A percentile compares a stretch with the other conserved stretches of the same genome.
These are phyloP conservation scores for Phlebopus sp. DNA, from an alignment of 1,284 basidiomycete species.

Conservation along the genomic window DNA sequence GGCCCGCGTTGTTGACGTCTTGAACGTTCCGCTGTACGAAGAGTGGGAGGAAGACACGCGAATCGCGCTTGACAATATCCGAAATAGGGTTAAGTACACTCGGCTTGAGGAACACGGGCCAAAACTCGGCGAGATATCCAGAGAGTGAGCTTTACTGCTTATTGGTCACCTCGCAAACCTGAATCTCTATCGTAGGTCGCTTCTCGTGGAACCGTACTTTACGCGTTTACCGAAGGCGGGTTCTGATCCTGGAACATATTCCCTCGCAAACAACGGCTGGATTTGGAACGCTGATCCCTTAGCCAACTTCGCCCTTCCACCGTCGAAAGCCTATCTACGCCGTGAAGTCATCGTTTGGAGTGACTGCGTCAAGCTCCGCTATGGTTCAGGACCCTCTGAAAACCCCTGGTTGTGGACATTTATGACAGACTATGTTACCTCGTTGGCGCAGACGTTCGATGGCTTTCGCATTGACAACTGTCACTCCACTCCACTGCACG, in stretches of 20 bases:
- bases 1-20: slow-evolving; percentile 73
- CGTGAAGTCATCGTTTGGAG: slow-evolving; percentile 97
- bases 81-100: slow-evolving; percentile 76
- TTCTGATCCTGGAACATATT: slow-evolving; percentile 68
- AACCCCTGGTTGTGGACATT: slow-evolving; percentile 96
- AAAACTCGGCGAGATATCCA: slow-evolving; percentile 78
- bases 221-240: slow-evolving; percentile 69
- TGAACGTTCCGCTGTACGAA: slow-evolving; percentile 85
- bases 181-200: slow-evolving; percentile 51
- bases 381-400: slow-evolving; percentile 72
- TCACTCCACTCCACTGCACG: slow-evolving; percentile 94
- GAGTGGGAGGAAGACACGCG: slow-evolving; percentile 84
- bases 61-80: slow-evolving; percentile 71
- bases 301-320: slow-evolving; percentile 90
- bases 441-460: slow-evolving; percentile 81
- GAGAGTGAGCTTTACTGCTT: slow-evolving; percentile 44
- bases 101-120: slow-evolving; percentile 83
- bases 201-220: slow-evolving; percentile 87
- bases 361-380: slow-evolving; percentile 97
- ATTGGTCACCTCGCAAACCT: slow-evolving; percentile 1
- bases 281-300: slow-evolving; percentile 97
- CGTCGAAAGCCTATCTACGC: slow-evolving; percentile 94
- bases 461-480: slow-evolving; percentile 98
- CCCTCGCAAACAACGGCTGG: slow-evolving; percentile 97
- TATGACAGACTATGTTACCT: slow-evolving; percentile 85